Base-by-base conservation (phyloP, 768 basidiomycete species). In the Asterophora lycoperdoides region DNA sequence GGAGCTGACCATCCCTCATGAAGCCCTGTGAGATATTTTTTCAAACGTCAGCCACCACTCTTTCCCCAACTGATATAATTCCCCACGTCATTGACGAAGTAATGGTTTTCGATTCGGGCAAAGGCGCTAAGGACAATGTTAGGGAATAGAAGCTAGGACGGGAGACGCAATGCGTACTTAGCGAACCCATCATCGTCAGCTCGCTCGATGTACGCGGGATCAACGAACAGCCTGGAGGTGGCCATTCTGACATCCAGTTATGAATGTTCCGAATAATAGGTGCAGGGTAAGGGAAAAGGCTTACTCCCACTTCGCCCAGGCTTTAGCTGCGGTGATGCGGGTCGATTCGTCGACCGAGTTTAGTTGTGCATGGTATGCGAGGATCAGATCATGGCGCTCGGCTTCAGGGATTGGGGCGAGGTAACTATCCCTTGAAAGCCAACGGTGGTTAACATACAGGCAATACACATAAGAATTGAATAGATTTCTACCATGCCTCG, bases 271-370 rank as follows among this genome's bases (percentile, higher is more conserved):
- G 13, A 8, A 5, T 37, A 10, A 28, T 15, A 40, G 28, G 17
- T 5, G 9, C n/a, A 43, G 17, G 18, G 29, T 41, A 20, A 19
- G 29, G 39, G 5, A 44, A 15, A 11, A 18, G 26, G 76, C 89
- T 61, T 57, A 89, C 89, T 94, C 93, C 89, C 89, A 95, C 62
- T 85, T 88, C 15, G 85, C 72, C 91, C 92, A 94, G 2, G 89
- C 89, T 58, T 78, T 87, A 3, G 91, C 91, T 9, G 91, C 92
- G 6, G 49, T 69, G 28, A 86, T 56, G 29, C 86, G 74, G 3
- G 72, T 79, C 56, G 77, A 70, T 28, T 87, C 81, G 59, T 94
- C 86, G 1, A 71, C 68, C 5, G 87, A 82, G 59, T 83, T 84
- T 39, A 95, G 78, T 46, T 83, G 86, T 4, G 77, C 74, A 57